Percentiles rank a stretch among this genome's conserved stretches.
These are phyloP conservation scores for Colletotrichum zoysiae DNA, from an alignment of 2,329 filamentous ascomycete genomes.

Conservation along the genomic window DNA sequence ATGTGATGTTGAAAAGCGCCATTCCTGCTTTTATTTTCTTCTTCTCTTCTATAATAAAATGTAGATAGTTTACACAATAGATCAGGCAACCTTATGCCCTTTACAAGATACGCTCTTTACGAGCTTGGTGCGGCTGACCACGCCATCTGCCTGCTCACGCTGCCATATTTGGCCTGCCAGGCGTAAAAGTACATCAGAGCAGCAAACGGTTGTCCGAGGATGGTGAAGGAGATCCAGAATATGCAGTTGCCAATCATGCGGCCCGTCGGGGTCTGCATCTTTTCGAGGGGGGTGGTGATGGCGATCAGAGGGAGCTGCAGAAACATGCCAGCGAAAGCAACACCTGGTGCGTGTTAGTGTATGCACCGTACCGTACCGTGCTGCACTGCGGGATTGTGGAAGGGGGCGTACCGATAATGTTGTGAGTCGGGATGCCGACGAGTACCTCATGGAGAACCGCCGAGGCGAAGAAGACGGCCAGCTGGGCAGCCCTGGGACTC, in stretches of 20 bases:
- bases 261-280: slow-evolving; percentile 79
- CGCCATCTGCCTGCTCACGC: slow-evolving; percentile 67
- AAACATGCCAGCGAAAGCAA: slow-evolving; percentile 95
- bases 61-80: slow-evolving; percentile 6
- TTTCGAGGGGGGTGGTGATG: slow-evolving; percentile 83
- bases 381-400: neutral
- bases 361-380: neutral
- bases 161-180: slow-evolving; percentile 98
- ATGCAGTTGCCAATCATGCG: slow-evolving; percentile 90
- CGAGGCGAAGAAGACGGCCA: slow-evolving; percentile 88
- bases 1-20: slow-evolving; percentile 1
- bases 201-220: slow-evolving; percentile 93
- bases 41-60: neutral
- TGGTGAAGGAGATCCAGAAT: slow-evolving; percentile 96
- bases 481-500: slow-evolving; percentile 76
- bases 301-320: slow-evolving; percentile 90
- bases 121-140: slow-evolving; percentile 10
- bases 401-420: slow-evolving; percentile 77
- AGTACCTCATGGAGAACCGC: slow-evolving; percentile 92
- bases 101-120: slow-evolving; percentile 1
- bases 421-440: slow-evolving; percentile 95
- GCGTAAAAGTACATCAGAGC: slow-evolving; percentile 96
- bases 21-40: neutral
- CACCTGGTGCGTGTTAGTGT: slow-evolving; percentile 65
- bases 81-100: neutral